Evolutionary conservation across 179 eudicot genomes (phyloP).

Genomic region (Heliamphora pulchella): DNA sequence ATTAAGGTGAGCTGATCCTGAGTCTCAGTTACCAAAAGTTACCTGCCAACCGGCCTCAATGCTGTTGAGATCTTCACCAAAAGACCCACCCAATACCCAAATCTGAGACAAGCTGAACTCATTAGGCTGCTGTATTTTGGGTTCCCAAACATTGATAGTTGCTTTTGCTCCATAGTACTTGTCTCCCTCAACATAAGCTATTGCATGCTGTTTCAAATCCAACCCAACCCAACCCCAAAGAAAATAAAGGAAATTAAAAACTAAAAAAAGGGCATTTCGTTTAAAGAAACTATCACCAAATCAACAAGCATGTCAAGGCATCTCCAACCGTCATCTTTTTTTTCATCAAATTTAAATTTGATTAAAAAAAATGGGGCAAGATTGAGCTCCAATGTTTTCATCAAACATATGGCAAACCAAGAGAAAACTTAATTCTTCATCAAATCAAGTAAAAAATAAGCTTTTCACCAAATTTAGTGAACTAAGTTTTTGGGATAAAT

Average conservation of each 20-base stretch:
- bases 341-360: too few species aligned
- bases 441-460: too few species aligned
- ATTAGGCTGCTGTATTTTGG: slow-evolving; percentile 84
- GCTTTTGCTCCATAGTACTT: slow-evolving; percentile 95
- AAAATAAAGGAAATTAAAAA: not conserved
- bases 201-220: slow-evolving; percentile 61
- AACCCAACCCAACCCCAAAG: slow-evolving; percentile 10
- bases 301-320: not conserved
- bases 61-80: slow-evolving; percentile 98
- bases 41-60: slow-evolving; percentile 99
- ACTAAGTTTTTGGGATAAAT: too few species aligned
- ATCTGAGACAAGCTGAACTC: slow-evolving; percentile 97
- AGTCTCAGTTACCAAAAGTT: slow-evolving; percentile 8
- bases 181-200: slow-evolving; percentile 96
- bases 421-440: too few species aligned
- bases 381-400: too few species aligned
- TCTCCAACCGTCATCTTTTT: not conserved
- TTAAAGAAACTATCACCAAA: not conserved
- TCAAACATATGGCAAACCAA: too few species aligned
- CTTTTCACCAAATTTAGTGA: too few species aligned
- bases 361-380: too few species aligned
- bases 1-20: not conserved
- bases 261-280: not conserved
- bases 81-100: slow-evolving; percentile 96
- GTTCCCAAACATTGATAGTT: slow-evolving; percentile 96